Percentiles rank a stretch among this genome's conserved stretches.
Evolutionary conservation across 345 rosid species (phyloP).

Genomic region (Camelina sativa): DNA sequence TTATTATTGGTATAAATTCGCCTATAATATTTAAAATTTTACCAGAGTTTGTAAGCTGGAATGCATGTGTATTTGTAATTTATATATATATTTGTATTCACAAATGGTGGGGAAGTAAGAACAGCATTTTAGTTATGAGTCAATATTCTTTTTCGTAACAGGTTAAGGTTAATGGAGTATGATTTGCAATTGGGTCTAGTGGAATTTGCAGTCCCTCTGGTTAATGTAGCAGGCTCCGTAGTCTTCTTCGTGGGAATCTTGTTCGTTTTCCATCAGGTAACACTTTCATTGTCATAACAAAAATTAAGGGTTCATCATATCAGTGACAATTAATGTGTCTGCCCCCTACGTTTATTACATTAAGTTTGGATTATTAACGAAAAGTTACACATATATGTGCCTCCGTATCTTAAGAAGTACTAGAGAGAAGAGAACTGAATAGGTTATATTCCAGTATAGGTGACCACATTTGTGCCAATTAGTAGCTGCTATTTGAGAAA

Average conservation of each 20-base stretch:
- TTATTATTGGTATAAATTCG: not conserved
- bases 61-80: conserved; percentile 3
- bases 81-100: no score
- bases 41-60: not conserved
- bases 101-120: not conserved
- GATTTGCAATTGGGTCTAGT: conserved; percentile 81
- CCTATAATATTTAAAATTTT: not conserved
- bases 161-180: conserved; percentile 56
- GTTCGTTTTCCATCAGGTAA: conserved; percentile 69
- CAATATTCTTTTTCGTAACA: not conserved
- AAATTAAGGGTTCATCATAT: not conserved
- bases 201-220: conserved; percentile 74
- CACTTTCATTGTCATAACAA: not conserved
- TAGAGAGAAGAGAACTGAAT: not conserved
- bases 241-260: conserved; percentile 66
- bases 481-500: not conserved
- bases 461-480: not conserved
- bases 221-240: conserved; percentile 64
- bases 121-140: conserved; percentile 1
- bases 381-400: not conserved
- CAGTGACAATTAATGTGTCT: not conserved
- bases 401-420: not conserved
- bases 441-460: not conserved
- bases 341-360: not conserved
- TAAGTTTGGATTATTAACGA: not conserved